Evolutionary conservation across 169 alveolate species (phyloP).

Genomic region (Plasmodium fragile): DNA sequence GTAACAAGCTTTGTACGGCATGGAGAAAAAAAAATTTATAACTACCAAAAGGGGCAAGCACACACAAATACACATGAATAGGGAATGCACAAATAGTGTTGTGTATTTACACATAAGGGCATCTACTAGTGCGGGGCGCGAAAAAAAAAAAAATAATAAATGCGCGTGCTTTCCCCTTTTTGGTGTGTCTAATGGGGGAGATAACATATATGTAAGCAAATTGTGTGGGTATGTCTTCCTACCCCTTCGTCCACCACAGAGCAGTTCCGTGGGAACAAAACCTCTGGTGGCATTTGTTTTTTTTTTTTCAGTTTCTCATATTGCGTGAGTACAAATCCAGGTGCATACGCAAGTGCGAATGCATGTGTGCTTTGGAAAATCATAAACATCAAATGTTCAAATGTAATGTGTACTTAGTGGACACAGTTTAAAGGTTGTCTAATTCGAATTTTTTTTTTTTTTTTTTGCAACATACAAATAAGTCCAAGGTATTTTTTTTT

Average conservation of each 20-base stretch:
- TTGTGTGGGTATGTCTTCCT: background rate
- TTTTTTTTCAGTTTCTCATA: background rate
- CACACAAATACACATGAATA: slow-evolving; percentile 14
- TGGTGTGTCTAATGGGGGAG: background rate
- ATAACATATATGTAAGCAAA: background rate
- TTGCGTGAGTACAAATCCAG: background rate
- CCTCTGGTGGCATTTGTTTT: background rate
- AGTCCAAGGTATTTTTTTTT: background rate
- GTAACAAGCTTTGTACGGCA: background rate
- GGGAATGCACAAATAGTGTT: background rate
- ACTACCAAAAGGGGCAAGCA: background rate
- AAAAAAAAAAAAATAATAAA: background rate
- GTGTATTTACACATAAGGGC: slow-evolving; percentile 7
- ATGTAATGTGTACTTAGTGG: background rate
- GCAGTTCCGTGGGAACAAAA: background rate
- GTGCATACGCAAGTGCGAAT: background rate
- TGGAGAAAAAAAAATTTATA: background rate
- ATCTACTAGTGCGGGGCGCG: background rate
- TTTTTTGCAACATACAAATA: background rate
- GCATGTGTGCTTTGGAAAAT: background rate
- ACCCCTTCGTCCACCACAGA: background rate
- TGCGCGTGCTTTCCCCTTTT: background rate
- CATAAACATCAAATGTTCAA: slow-evolving; percentile 2
- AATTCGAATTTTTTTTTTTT: slow-evolving; percentile 6
- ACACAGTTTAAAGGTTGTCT: background rate